phyloP scores from a whole-genome alignment of 2,329 filamentous ascomycete genomes.

The Fusarium succisae region DNA sequence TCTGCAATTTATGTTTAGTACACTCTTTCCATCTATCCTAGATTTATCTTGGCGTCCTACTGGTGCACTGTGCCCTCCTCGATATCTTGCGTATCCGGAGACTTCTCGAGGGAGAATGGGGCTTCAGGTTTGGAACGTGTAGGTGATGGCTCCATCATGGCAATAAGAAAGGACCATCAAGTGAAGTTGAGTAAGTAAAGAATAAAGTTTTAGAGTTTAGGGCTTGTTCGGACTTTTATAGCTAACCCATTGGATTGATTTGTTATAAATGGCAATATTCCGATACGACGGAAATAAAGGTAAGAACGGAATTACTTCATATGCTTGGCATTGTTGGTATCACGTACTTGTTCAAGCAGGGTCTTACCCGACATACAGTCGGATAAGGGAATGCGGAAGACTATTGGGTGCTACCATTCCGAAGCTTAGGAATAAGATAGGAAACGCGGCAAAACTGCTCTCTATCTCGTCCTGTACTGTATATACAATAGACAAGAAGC shows the following conservation, averaged over 20 bases:
- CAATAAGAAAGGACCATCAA: fast-evolving
- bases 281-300: background rate
- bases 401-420: background rate
- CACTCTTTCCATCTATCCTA: background rate
- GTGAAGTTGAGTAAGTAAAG: background rate
- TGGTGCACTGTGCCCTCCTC: background rate
- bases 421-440: background rate
- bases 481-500: background rate
- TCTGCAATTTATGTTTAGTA: background rate
- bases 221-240: fast-evolving
- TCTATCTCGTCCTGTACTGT: background rate
- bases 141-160: background rate
- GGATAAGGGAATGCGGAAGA: background rate
- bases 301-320: background rate
- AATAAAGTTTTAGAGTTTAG: background rate
- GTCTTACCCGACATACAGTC: background rate
- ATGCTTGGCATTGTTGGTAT: background rate
- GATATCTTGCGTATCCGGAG: background rate
- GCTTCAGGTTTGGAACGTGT: background rate
- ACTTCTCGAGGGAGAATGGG: background rate
- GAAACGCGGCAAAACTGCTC: background rate
- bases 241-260: background rate
- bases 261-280: background rate
- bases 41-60: background rate
- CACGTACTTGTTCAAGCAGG: background rate